Evolutionary conservation across 257 asterid species (phyloP).

Genomic region (Solanum acaule): DNA sequence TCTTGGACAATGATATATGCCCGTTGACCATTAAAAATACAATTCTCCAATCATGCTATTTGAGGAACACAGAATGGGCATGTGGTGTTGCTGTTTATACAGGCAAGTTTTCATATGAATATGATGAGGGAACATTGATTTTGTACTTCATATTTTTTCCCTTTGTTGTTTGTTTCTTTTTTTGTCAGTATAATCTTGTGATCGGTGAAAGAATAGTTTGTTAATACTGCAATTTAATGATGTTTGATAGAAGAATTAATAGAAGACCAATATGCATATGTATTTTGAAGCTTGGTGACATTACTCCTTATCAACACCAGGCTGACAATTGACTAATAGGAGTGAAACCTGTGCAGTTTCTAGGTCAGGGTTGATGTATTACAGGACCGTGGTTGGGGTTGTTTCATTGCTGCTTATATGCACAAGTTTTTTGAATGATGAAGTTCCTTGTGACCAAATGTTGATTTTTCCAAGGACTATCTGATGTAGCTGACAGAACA

Average conservation of each 20-base stretch:
- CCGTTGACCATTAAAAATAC: conserved; percentile 89
- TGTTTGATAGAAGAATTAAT: neutral
- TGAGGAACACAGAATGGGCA: conserved; percentile 98
- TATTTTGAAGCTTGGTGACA: neutral
- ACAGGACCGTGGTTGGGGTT: neutral
- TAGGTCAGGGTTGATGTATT: neutral
- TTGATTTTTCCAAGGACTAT: neutral
- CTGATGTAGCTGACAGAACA: neutral
- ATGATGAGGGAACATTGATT: neutral
- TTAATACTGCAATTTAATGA: neutral
- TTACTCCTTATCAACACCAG: neutral
- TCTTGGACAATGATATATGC: conserved; percentile 90
- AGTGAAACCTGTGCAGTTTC: neutral
- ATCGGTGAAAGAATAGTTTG: neutral
- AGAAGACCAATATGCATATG: neutral
- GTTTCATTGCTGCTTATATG: neutral
- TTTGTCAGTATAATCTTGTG: neutral
- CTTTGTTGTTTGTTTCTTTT: neutral
- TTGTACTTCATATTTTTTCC: neutral
- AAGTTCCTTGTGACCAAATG: neutral
- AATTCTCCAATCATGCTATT: conserved; percentile 91
- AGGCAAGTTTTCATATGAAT: conserved; percentile 38
- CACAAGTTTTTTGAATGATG: neutral
- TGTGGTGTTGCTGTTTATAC: conserved; percentile 99
- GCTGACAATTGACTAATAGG: neutral